Percentiles rank a stretch among this genome's conserved stretches.
phyloP scores from a whole-genome alignment of 306 rosid genomes.

The Sesbania bispinosa region DNA sequence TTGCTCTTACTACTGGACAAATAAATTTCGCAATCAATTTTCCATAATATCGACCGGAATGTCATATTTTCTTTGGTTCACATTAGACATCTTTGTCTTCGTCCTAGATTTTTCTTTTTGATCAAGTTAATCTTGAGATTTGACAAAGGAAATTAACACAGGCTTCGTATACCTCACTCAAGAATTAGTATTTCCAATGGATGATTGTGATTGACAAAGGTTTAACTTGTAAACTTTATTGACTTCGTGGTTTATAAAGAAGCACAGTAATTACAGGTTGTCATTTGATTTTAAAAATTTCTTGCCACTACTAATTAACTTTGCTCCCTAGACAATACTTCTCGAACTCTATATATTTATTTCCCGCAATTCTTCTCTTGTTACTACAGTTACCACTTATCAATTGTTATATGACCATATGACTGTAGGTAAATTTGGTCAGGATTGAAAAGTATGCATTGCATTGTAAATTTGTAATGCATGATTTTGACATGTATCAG shows the following conservation, averaged over 20 bases:
- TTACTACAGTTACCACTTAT: background rate
- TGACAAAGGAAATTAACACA: slow-evolving; percentile 12
- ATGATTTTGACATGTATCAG: slow-evolving; percentile 22
- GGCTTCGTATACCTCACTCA: background rate
- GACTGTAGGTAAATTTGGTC: slow-evolving; percentile 24
- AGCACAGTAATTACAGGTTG: background rate
- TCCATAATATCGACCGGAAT: background rate
- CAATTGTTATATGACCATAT: slow-evolving; percentile 14
- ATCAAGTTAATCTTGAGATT: slow-evolving; percentile 3
- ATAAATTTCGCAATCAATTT: background rate
- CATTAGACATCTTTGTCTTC: background rate
- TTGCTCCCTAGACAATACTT: slow-evolving; percentile 33
- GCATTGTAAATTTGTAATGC: background rate
- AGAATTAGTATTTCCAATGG: background rate
- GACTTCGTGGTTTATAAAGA: slow-evolving; percentile 9
- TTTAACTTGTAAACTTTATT: slow-evolving; percentile 5
- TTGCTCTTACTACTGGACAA: background rate
- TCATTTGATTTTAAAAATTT: slow-evolving; percentile 20
- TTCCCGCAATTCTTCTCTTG: background rate
- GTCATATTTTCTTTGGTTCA: background rate
- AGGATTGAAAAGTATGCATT: slow-evolving; percentile 19
- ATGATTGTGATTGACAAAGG: slow-evolving; percentile 16
- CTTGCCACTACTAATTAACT: slow-evolving; percentile 17
- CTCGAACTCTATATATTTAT: background rate
- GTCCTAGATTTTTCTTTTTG: background rate